Conservation (phyloP, 306 rosid genomes). For the Pyrus communis region DNA sequence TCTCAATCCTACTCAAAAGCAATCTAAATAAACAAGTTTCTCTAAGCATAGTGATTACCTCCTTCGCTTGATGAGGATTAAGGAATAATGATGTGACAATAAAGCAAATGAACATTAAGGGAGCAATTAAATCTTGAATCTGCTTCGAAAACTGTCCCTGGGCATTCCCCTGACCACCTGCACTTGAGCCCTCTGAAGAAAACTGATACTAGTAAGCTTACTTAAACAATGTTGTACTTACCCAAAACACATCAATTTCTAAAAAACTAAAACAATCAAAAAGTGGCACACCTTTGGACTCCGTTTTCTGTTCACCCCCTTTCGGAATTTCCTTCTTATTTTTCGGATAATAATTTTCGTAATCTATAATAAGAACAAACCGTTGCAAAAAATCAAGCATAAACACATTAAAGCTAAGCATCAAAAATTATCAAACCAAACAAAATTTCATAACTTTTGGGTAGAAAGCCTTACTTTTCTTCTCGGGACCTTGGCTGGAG, state of each 20-base stretch:
- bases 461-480: conserved; percentile 6
- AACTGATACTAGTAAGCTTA: background rate
- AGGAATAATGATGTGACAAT: conserved; percentile 43
- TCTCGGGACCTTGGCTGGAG: conserved; percentile 17
- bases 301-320: conserved; percentile 18
- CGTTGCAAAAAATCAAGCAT: background rate
- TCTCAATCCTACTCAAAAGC: background rate
- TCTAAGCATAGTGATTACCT: conserved; percentile 32
- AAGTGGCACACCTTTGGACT: conserved; percentile 23
- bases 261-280: background rate
- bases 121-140: conserved; percentile 40
- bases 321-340: conserved; percentile 22
- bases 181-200: conserved; percentile 48
- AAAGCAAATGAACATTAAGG: conserved; percentile 44
- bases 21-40: background rate
- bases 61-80: conserved; percentile 53
- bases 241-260: background rate
- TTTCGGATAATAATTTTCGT: conserved; percentile 32
- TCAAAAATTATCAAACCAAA: background rate
- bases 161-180: conserved; percentile 50
- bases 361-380: conserved; percentile 13
- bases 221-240: background rate
- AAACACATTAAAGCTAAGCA: background rate
- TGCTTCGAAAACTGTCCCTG: conserved; percentile 43
- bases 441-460: background rate